A percentile compares a stretch with the other conserved stretches of the same genome.
Conservation (phyloP, 805 yeast genomes). For the Kodamaea kaohsiungensis region DNA sequence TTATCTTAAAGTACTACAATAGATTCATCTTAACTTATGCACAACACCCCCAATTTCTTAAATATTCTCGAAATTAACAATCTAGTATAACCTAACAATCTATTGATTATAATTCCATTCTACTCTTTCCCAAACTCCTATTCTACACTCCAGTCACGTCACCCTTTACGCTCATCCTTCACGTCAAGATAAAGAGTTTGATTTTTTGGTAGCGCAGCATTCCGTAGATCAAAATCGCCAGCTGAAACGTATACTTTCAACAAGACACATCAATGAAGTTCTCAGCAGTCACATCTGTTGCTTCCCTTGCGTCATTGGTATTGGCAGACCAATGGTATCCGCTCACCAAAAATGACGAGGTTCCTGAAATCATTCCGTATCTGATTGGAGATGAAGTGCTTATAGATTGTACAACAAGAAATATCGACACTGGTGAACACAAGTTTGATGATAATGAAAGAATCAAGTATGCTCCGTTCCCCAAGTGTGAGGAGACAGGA, state of each 20-base stretch:
- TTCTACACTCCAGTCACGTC: too few relatives aligned
- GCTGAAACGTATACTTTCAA: slow-evolving; percentile 1
- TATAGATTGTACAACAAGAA: slow-evolving; percentile 63
- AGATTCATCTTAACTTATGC: too few relatives aligned
- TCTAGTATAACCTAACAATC: too few relatives aligned
- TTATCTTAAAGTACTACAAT: too few relatives aligned
- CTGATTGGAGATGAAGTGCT: slow-evolving; percentile 42
- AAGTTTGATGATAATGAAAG: slow-evolving; percentile 61
- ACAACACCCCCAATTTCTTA: too few relatives aligned
- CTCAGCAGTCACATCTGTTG: background rate
- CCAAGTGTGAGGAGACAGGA: slow-evolving; percentile 65
- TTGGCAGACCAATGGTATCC: slow-evolving; percentile 36
- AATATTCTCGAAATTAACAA: too few relatives aligned
- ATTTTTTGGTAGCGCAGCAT: background rate
- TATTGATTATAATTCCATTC: too few relatives aligned
- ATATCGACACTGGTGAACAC: slow-evolving; percentile 78
- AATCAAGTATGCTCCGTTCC: slow-evolving; percentile 59
- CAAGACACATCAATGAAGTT: background rate
- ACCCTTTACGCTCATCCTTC: too few relatives aligned
- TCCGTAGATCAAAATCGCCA: background rate
- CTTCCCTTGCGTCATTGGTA: slow-evolving; percentile 7
- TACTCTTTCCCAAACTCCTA: too few relatives aligned
- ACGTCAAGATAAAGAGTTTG: background rate
- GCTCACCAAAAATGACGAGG: slow-evolving; percentile 35
- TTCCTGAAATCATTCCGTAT: slow-evolving; percentile 42